Percentiles rank a stretch among this genome's conserved stretches.
Evolutionary conservation across 2,329 filamentous ascomycete species (phyloP).

Genomic region (Pseudocercospora vitis): DNA sequence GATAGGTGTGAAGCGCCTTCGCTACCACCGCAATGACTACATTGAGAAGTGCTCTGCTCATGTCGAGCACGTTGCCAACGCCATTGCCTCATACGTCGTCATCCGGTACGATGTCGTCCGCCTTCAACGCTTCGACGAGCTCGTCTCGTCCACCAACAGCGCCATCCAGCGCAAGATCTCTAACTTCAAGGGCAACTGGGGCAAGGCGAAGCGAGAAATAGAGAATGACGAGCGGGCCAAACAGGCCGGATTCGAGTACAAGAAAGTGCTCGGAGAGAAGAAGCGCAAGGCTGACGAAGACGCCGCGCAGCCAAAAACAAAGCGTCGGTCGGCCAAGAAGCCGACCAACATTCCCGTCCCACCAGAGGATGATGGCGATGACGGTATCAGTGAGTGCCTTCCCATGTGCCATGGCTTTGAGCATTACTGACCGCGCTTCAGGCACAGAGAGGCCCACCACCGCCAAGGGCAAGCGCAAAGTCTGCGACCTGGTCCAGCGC

Average conservation of each 20-base stretch:
- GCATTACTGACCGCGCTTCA: neutral
- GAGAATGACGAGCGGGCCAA: conserved; percentile 15
- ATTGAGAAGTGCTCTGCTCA: conserved; percentile 18
- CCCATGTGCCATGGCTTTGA: neutral
- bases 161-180: conserved; percentile 20
- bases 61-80: conserved; percentile 13
- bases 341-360: no score
- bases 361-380: neutral
- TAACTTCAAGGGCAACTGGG: conserved; percentile 21
- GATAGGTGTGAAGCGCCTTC: conserved; percentile 14
- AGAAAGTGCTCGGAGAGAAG: conserved; percentile 18
- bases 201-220: conserved; percentile 19
- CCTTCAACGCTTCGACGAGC: conserved; percentile 19
- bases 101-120: conserved; percentile 24
- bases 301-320: neutral
- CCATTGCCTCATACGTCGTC: conserved; percentile 20
- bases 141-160: conserved; percentile 18
- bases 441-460: neutral
- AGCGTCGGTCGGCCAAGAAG: neutral
- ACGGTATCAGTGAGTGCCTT: neutral
- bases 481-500: neutral
- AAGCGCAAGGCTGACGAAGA: conserved; percentile 16
- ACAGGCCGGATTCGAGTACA: conserved; percentile 14
- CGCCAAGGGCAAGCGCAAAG: neutral
- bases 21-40: conserved; percentile 14